Base-by-base conservation (phyloP, 306 rosid species). In the Vigna unguiculata region DNA sequence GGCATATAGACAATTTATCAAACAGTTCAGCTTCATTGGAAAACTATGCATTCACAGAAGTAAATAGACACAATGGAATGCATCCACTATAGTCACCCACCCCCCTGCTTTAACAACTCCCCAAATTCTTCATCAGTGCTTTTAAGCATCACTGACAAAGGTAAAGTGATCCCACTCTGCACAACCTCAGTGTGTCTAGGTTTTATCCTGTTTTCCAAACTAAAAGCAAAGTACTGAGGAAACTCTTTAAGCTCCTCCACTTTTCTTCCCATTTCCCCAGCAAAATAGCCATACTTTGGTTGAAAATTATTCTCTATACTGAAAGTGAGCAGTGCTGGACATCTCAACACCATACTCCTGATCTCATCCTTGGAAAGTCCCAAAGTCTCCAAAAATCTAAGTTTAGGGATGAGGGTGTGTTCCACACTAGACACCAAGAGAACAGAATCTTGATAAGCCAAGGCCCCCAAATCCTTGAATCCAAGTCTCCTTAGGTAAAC, bases 191-290 rank as follows among this genome's bases (percentile, higher is more conserved):
- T 64, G 41, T 95, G 88, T 80, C 98, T 92, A 15, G 96, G 93
- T 79, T 84, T 94, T 36, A 94, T 92, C 92, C 97, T 92, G 63
- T 94, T 94, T 70, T 91, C 98, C 83, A 94, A 78, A 72, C 98
- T 94, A 57, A 94, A 94, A 2, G 96, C 85, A 52, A 94, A 91
- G 53, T 87, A 94, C 82, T 94, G 98, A 74, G 98, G 98, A 62
- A 94, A 94, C 20, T 80, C 91, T 76, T 76, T 90, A 61, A 94
- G 69, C 21, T 92, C 97, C 83, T 81, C 90, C 82, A 92, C 64
- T 19, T 77, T 83, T 72, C 84, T 78, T 25, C 78, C 81, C 97
- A 95, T 95, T 43, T 83, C 96, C 60, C 11, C 77, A 20, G 71
- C 28, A 65, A 95, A 84, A 52, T 78, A 95, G 76, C 88, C 96